Conservation (phyloP, 805 yeast species). For the Hanseniaspora guilliermondii region DNA sequence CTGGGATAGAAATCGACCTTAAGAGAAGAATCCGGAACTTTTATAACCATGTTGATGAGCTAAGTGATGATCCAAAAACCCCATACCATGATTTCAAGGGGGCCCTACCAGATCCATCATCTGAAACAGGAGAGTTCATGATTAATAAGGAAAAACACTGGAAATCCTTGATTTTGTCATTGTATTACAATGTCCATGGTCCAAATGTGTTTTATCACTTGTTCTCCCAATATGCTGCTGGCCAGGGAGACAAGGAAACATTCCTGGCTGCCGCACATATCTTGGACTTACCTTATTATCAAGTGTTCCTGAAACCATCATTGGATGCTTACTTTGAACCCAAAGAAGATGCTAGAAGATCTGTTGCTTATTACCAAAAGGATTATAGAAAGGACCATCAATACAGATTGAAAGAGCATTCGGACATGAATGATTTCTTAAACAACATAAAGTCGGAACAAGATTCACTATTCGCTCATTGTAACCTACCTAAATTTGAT, state of each 20-base stretch:
- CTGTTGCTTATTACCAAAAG: constrained; percentile 67
- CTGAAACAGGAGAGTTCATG: constrained; percentile 61
- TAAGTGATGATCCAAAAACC: constrained; percentile 18
- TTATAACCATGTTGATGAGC: constrained; percentile 27
- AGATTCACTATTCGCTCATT: constrained; percentile 30
- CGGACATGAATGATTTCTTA: constrained; percentile 5
- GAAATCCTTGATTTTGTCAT: constrained; percentile 44
- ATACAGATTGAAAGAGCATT: constrained; percentile 6
- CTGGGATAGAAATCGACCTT: constrained; percentile 39
- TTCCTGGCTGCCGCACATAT: constrained; percentile 53
- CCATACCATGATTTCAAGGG: constrained; percentile 50
- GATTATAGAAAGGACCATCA: constrained; percentile 50
- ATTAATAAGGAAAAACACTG: constrained; percentile 49
- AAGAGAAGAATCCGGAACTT: constrained; percentile 29
- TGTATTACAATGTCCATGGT: constrained; percentile 60
- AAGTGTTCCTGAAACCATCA: constrained; percentile 31
- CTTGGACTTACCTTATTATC: constrained; percentile 36
- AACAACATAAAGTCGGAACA: constrained; percentile 12
- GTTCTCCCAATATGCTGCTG: constrained; percentile 63
- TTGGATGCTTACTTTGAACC: constrained; percentile 29
- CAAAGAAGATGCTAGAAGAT: constrained; percentile 34
- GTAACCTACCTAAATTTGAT: constrained; percentile 31
- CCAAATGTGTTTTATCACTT: constrained; percentile 60
- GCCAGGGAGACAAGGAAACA: constrained; percentile 73
- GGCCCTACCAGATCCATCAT: constrained; percentile 54